Conservation (phyloP, 2,329 filamentous ascomycete species). For the Phaeomoniella chlamydospora region DNA sequence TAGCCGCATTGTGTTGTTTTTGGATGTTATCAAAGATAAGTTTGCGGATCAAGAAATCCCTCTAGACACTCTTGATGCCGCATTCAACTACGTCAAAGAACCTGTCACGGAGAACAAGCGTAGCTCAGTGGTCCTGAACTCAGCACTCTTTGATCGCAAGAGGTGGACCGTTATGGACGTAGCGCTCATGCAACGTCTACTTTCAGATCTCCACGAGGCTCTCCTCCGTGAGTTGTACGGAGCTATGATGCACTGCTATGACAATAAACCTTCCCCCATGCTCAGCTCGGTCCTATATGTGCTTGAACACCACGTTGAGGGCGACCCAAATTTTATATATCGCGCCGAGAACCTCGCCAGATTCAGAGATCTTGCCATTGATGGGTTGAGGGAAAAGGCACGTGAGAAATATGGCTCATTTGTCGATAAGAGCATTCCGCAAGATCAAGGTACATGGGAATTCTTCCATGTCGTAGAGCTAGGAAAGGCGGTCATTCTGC, state of each 20-base stretch:
- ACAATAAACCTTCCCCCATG: conserved; percentile 61
- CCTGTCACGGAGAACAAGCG: conserved; percentile 46
- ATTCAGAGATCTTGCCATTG: conserved; percentile 58
- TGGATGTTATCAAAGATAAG: conserved; percentile 75
- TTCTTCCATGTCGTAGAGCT: conserved; percentile 83
- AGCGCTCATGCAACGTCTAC: conserved; percentile 56
- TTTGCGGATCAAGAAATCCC: conserved; percentile 72
- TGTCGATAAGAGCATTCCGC: conserved; percentile 66
- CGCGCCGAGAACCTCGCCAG: conserved; percentile 55
- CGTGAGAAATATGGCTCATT: conserved; percentile 65
- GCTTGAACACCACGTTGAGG: conserved; percentile 67
- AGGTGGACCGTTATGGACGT: conserved; percentile 58
- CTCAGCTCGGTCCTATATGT: conserved; percentile 69
- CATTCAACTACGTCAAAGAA: conserved; percentile 70
- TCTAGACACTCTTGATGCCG: conserved; percentile 66
- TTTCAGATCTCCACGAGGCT: conserved; percentile 64
- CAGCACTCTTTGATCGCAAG: conserved; percentile 40
- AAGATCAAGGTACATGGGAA: conserved; percentile 71
- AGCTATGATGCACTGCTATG: conserved; percentile 76
- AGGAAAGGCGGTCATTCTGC: conserved; percentile 69
- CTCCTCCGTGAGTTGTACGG: conserved; percentile 78
- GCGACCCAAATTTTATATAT: conserved; percentile 61
- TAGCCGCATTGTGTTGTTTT: conserved; percentile 62
- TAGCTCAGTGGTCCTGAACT: conserved; percentile 27
- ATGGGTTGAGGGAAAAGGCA: conserved; percentile 60